Conservation (phyloP, 2,329 filamentous ascomycete species). For the Tolypocladium tropicale region DNA sequence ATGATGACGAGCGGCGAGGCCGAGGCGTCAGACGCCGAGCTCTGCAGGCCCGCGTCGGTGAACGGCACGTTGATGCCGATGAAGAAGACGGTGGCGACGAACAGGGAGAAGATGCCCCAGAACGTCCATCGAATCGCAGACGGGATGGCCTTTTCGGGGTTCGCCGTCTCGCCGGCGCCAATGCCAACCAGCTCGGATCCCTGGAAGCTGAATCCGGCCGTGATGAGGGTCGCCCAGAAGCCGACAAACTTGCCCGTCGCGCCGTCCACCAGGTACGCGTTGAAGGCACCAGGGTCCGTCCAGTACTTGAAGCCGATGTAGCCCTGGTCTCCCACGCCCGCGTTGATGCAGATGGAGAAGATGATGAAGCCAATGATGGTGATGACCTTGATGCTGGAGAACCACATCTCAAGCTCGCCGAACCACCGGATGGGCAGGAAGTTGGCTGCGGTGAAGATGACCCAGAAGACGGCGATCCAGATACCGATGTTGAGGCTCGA, state of each 20-base stretch:
- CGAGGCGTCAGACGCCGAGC: conserved; percentile 43
- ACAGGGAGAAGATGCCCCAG: conserved; percentile 63
- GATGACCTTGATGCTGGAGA: conserved; percentile 66
- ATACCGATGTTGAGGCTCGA: conserved; percentile 52
- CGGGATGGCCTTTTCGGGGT: conserved; percentile 64
- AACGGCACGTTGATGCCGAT: conserved; percentile 62
- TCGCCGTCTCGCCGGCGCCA: conserved; percentile 65
- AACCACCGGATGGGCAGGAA: conserved; percentile 63
- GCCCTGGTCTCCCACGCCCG: conserved; percentile 58
- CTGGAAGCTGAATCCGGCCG: conserved; percentile 60
- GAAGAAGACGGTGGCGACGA: conserved; percentile 56
- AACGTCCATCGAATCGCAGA: conserved; percentile 65
- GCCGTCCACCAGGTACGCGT: conserved; percentile 44
- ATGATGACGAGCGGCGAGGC: conserved; percentile 57
- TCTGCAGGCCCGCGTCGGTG: conserved; percentile 42
- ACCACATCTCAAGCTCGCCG: conserved; percentile 71
- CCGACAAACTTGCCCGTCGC: conserved; percentile 52
- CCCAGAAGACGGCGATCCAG: conserved; percentile 66
- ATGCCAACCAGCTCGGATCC: conserved; percentile 69
- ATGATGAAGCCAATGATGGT: conserved; percentile 68
- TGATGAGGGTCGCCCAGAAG: conserved; percentile 59
- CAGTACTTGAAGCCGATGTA: conserved; percentile 68
- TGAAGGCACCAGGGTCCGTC: conserved; percentile 58
- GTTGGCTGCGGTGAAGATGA: conserved; percentile 58
- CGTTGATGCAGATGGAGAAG: conserved; percentile 65